phyloP scores from a whole-genome alignment of 441 rosid genomes.

The Viola pubescens region DNA sequence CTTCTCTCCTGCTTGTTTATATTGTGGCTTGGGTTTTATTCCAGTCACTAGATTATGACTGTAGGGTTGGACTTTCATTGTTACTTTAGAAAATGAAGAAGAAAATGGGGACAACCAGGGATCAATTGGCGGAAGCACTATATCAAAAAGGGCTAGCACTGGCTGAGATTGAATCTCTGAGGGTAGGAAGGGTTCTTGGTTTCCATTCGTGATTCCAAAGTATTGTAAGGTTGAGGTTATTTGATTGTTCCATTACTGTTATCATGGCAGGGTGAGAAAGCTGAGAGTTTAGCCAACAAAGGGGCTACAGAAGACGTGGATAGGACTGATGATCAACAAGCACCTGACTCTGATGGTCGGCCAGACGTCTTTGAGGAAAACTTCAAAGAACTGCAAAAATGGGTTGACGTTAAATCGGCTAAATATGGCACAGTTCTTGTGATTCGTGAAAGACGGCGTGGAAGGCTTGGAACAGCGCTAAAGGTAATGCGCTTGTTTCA shows the following conservation, averaged over 20 bases:
- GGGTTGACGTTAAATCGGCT: slow-evolving; percentile 80
- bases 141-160: slow-evolving; percentile 7
- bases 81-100: slow-evolving; percentile 48
- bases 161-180: slow-evolving; percentile 50
- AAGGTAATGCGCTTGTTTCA: slow-evolving; percentile 42
- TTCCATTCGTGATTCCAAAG: not conserved
- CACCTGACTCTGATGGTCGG: slow-evolving; percentile 28
- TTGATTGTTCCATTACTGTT: slow-evolving; percentile 1
- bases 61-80: slow-evolving; percentile 9
- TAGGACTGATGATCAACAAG: slow-evolving; percentile 21
- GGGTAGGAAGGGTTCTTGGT: slow-evolving; percentile 32
- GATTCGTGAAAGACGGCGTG: slow-evolving; percentile 57
- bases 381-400: slow-evolving; percentile 52
- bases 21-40: no score
- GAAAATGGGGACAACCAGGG: slow-evolving; percentile 79
- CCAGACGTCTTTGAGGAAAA: slow-evolving; percentile 59
- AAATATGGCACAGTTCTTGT: slow-evolving; percentile 70
- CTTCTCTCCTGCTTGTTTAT: no score
- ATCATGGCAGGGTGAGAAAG: slow-evolving; percentile 37
- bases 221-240: not conserved
- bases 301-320: slow-evolving; percentile 24
- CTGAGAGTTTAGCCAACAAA: slow-evolving; percentile 22
- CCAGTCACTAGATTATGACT: not conserved
- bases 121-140: slow-evolving; percentile 68
- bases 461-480: slow-evolving; percentile 76